Conservation (phyloP, 495 filamentous ascomycete species). For the Xylaria longipes region DNA sequence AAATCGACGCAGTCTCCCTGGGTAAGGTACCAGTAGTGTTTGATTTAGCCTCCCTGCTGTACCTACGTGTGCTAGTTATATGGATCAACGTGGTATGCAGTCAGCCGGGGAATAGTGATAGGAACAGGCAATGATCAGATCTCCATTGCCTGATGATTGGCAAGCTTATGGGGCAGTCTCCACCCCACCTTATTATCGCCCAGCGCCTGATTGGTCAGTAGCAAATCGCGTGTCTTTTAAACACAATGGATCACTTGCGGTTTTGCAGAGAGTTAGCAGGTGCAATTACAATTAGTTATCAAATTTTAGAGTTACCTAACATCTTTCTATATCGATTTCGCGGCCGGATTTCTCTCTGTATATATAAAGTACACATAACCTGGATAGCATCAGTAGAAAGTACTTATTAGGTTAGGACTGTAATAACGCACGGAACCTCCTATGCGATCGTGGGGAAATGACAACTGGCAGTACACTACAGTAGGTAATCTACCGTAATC, state of each 20-base stretch:
- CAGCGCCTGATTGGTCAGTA: background rate
- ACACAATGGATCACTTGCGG: background rate
- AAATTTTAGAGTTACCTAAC: no score
- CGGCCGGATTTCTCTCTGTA: background rate
- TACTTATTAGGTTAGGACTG: background rate
- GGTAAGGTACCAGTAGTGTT: background rate
- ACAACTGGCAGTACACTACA: background rate
- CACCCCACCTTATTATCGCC: background rate
- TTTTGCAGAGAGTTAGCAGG: no score
- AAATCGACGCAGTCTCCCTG: background rate
- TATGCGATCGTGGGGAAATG: background rate
- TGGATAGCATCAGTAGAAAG: background rate
- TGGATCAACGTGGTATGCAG: conserved; percentile 28
- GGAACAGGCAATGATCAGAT: conserved; percentile 20
- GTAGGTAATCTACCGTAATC: no score
- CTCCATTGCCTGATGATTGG: conserved; percentile 15
- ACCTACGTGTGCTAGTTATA: background rate
- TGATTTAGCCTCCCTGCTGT: background rate
- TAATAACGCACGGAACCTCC: background rate
- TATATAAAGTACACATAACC: background rate
- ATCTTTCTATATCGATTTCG: background rate
- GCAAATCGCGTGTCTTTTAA: background rate
- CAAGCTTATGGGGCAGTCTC: background rate
- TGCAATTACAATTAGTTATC: no score
- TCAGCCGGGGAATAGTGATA: background rate